Conservation (phyloP, 73 alveolate genomes). For the Paramecium bursaria region DNA sequence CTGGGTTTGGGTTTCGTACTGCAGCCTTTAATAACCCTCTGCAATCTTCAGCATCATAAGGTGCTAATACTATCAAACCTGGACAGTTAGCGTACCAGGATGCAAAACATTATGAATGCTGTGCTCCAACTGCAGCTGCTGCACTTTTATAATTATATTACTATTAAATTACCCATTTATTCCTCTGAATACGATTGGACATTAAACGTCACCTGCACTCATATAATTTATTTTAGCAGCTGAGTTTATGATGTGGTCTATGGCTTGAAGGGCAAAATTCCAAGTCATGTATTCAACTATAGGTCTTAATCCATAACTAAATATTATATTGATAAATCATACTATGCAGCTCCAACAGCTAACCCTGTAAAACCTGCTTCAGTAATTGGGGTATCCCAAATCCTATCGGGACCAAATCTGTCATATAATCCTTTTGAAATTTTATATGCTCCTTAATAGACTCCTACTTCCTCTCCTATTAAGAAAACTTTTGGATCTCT, state of each 20-base stretch:
- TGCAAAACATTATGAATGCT: slow-evolving; percentile 92
- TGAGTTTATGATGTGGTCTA: slow-evolving; percentile 89
- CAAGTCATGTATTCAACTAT: slow-evolving; percentile 91
- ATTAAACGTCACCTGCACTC: slow-evolving; percentile 85
- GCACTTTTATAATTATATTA: slow-evolving; percentile 55
- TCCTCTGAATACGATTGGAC: slow-evolving; percentile 92
- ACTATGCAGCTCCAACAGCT: slow-evolving; percentile 92
- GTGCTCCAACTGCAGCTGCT: slow-evolving; percentile 95
- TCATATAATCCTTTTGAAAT: slow-evolving; percentile 92
- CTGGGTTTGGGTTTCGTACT: slow-evolving; percentile 89
- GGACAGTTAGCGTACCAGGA: slow-evolving; percentile 91
- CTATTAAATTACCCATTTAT: slow-evolving; percentile 79
- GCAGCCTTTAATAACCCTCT: slow-evolving; percentile 91
- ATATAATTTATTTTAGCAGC: slow-evolving; percentile 87
- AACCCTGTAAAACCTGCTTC: slow-evolving; percentile 95
- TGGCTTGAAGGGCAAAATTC: slow-evolving; percentile 90
- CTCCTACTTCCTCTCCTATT: slow-evolving; percentile 94
- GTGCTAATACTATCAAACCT: slow-evolving; percentile 89
- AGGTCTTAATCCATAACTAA: slow-evolving; percentile 83
- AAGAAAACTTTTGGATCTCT: slow-evolving; percentile 89
- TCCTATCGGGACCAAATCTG: slow-evolving; percentile 80
- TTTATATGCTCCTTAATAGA: slow-evolving; percentile 92
- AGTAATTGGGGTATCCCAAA: slow-evolving; percentile 91
- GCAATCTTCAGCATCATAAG: slow-evolving; percentile 86
- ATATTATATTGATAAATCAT: not conserved